phyloP scores from a whole-genome alignment of 306 rosid genomes.

The Rosa chinensis region DNA sequence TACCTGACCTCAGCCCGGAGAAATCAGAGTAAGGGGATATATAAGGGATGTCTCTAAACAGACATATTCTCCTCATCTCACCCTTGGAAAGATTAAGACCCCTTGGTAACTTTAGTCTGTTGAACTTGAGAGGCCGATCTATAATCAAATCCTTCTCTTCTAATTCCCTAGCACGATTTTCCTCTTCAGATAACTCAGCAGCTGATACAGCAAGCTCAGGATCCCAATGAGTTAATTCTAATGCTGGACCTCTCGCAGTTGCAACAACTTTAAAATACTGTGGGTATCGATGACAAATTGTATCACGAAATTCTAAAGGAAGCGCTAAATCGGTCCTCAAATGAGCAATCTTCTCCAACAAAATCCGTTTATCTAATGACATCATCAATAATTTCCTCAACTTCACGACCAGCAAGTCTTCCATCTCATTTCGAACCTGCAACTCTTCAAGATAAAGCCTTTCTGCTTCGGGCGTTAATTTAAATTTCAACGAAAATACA shows the following conservation, averaged over 20 bases:
- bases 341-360: conserved; percentile 81
- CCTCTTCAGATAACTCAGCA: conserved; percentile 72
- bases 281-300: conserved; percentile 76
- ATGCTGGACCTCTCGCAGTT: conserved; percentile 72
- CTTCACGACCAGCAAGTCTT: conserved; percentile 65
- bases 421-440: conserved; percentile 78
- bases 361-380: conserved; percentile 67
- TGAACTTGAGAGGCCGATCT: conserved; percentile 75
- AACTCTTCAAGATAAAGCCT: conserved; percentile 74
- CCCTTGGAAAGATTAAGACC: conserved; percentile 81
- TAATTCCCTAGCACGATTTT: conserved; percentile 54
- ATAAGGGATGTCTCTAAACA: conserved; percentile 75
- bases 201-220: conserved; percentile 92
- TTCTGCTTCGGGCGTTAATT: conserved; percentile 72
- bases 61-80: conserved; percentile 69
- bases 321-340: conserved; percentile 70
- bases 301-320: conserved; percentile 76
- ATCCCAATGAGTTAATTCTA: conserved; percentile 90
- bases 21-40: conserved; percentile 85
- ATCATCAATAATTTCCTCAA: conserved; percentile 87
- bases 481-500: conserved; percentile 62
- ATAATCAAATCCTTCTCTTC: conserved; percentile 76
- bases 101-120: conserved; percentile 67
- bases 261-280: conserved; percentile 76
- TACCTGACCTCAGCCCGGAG: conserved; percentile 57